phyloP scores from a whole-genome alignment of 345 rosid genomes.

The Hibiscus tridactylites region DNA sequence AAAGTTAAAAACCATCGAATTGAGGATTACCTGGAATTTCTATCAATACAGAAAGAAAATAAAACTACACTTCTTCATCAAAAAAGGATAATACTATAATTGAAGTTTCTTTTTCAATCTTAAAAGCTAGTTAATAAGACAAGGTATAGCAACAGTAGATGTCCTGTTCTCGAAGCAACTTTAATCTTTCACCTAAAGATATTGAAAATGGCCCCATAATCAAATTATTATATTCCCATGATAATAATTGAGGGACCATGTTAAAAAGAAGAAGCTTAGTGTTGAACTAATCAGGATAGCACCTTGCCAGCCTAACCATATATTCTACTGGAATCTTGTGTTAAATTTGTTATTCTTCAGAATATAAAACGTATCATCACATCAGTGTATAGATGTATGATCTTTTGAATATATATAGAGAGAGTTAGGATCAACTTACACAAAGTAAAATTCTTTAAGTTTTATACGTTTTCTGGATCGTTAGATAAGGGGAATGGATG shows the following conservation, averaged over 20 bases:
- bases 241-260: not conserved
- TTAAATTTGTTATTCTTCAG: not conserved
- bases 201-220: not conserved
- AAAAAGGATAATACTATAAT: not conserved
- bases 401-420: too few species aligned
- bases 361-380: not conserved
- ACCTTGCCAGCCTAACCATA: not conserved
- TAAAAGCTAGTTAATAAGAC: constrained; percentile 1
- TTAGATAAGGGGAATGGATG: too few species aligned
- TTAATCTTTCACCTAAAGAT: not conserved
- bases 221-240: constrained; percentile 1
- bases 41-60: not conserved
- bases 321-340: not conserved
- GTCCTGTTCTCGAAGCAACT: not conserved
- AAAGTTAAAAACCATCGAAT: not conserved
- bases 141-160: not conserved
- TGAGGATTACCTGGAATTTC: not conserved
- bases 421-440: too few species aligned
- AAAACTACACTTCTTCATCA: not conserved
- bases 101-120: not conserved
- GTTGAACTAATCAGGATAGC: not conserved
- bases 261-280: not conserved
- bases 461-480: too few species aligned
- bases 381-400: not conserved
- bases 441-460: too few species aligned